Conservation (phyloP, 441 rosid species). For the Eutrema salsugineum region DNA sequence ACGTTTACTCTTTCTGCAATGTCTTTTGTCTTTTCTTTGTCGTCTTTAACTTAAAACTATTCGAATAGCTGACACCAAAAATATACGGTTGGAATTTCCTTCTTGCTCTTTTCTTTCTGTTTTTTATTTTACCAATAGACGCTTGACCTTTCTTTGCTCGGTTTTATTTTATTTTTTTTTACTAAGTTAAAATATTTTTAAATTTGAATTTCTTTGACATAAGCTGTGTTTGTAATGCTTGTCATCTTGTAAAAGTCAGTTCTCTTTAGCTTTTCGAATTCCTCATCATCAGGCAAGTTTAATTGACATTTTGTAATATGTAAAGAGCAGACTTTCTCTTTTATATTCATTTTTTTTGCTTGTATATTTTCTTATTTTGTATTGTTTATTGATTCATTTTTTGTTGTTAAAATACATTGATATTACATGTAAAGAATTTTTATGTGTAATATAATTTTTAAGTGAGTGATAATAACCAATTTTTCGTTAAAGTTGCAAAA, state of each 20-base stretch:
- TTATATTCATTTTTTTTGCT: neutral
- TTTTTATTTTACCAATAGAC: constrained; percentile 7
- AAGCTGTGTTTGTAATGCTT: constrained; percentile 1
- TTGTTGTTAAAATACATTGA: neutral
- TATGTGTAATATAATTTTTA: neutral
- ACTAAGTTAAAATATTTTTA: neutral
- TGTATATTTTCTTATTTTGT: neutral
- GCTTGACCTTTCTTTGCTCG: constrained; percentile 11
- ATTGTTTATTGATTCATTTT: neutral
- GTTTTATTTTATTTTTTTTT: neutral
- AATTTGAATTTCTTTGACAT: constrained; percentile 8
- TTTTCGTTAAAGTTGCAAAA: neutral
- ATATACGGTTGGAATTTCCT: constrained; percentile 30
- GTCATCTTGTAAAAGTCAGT: constrained; percentile 23
- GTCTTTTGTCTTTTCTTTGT: constrained; percentile 26
- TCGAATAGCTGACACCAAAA: constrained; percentile 31
- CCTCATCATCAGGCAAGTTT: neutral
- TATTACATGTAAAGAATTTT: neutral
- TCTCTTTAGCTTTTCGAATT: neutral
- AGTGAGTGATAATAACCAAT: neutral
- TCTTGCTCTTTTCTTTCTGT: constrained; percentile 27
- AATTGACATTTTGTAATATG: neutral
- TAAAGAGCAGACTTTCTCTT: neutral
- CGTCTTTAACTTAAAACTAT: constrained; percentile 26
- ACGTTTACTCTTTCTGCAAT: constrained; percentile 21